Base-by-base conservation (phyloP, 306 rosid species). In the Myrica gale region DNA sequence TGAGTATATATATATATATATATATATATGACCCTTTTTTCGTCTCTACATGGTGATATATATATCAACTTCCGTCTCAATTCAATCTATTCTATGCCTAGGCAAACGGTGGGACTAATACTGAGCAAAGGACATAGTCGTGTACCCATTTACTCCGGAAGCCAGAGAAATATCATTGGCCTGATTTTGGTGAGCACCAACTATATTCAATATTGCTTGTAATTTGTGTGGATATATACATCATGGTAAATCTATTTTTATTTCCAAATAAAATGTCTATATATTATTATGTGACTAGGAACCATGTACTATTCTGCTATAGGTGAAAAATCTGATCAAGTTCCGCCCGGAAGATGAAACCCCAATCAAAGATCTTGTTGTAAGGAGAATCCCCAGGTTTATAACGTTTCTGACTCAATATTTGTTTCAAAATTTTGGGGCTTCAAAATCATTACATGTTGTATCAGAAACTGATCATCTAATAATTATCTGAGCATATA, bases 341-440 rank as follows among this genome's bases (percentile, higher is more conserved):
- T 83, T 79, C 82, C 85, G 88, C 39, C 91, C 93, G 1, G 93
- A 91, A 69, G 96, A 93, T 72, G 96, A 89, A 77, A 91, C 84
- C 46, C 87, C 96, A 51, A 82, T 93, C 46, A 91, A 85, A 72
- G 85, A 85, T 78, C 69, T 91, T 87, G 77, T 77, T 12, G 85
- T 93, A 71, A 87, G 97, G 60, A 89, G 75, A 83, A 90, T 93
- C 79, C 93, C 93, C 9, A 87, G 92, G 93, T 89, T 41, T 17
- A 6, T 66, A 66, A 42, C 15, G 7, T 65, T 3, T 65, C 39
- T 65, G 3, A 0, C 41, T 3, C 21, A 58, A 39, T 16, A 15
- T 41, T 19, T 17, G 20, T 39, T 65, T 17, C 48, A 63, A 63
- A 7, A 39, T 9, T 3, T 21, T 58, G 20, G 65, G 41, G 37